phyloP scores from a whole-genome alignment of 805 yeast species.

The Candida qinlingensis region DNA sequence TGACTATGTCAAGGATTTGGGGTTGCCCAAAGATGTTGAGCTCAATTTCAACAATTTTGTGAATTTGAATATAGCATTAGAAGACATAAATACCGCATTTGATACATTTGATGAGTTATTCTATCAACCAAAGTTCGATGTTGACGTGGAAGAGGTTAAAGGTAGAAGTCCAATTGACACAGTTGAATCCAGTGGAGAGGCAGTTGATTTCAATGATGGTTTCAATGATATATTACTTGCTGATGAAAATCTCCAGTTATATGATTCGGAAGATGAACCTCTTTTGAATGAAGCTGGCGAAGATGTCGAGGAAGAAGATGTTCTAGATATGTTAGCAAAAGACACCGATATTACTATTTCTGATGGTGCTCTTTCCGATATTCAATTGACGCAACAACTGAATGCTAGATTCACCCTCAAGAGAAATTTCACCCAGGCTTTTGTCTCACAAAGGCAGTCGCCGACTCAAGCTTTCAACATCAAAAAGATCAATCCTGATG shows the following conservation, averaged over 20 bases:
- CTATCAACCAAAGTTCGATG: constrained; percentile 22
- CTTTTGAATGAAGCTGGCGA: constrained; percentile 1
- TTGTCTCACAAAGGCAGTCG: background rate
- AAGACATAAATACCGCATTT: constrained; percentile 28
- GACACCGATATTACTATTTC: background rate
- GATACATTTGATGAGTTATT: constrained; percentile 27
- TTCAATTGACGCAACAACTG: constrained; percentile 9
- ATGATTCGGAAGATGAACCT: background rate
- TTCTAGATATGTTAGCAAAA: background rate
- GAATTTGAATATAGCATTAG: constrained; percentile 19
- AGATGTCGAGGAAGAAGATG: background rate
- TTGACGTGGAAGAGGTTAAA: background rate
- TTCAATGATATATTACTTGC: background rate
- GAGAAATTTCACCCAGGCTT: constrained; percentile 8
- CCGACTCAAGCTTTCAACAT: background rate
- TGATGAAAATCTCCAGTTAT: too few species aligned
- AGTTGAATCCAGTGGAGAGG: constrained; percentile 1
- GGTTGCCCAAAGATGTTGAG: constrained; percentile 4
- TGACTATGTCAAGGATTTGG: constrained; percentile 23
- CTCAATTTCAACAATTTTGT: constrained; percentile 19
- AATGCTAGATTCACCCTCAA: constrained; percentile 4
- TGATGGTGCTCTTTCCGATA: constrained; percentile 6
- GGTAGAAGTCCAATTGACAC: background rate
- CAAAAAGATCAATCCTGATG: background rate
- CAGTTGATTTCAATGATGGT: constrained; percentile 6